These are phyloP conservation scores for Leccinum aurantiacum DNA, from an alignment of 768 basidiomycete genomes.

Conservation along the genomic window DNA sequence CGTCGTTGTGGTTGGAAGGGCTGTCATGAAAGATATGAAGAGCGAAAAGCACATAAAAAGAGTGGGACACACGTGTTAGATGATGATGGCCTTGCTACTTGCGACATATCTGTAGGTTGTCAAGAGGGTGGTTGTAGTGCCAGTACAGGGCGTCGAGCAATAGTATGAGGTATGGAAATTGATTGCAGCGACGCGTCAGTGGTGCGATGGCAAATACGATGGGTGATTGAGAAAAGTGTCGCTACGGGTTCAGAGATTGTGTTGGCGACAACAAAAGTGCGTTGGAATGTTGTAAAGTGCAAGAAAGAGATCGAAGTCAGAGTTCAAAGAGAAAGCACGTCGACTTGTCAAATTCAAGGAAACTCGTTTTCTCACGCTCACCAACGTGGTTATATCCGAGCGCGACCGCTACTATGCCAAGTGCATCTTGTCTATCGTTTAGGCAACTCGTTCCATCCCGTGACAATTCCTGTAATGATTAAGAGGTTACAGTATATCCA, in stretches of 20 bases:
- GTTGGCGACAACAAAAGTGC: slow-evolving; percentile 15
- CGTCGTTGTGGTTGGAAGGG: slow-evolving; percentile 30
- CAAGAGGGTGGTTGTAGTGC: slow-evolving; percentile 9
- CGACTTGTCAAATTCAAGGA: slow-evolving; percentile 30
- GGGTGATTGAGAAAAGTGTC: slow-evolving; percentile 14
- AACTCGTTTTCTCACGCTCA: slow-evolving; percentile 17
- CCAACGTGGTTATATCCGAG: not conserved
- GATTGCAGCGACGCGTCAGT: slow-evolving; percentile 25
- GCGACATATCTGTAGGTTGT: slow-evolving; percentile 28
- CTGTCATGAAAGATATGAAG: slow-evolving; percentile 16
- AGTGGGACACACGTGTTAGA: slow-evolving; percentile 27
- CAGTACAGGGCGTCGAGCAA: slow-evolving; percentile 16
- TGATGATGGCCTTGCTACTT: slow-evolving; percentile 34
- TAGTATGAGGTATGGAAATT: slow-evolving; percentile 16
- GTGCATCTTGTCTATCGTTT: too few relatives aligned
- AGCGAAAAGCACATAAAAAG: slow-evolving; percentile 2
- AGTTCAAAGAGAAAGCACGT: slow-evolving; percentile 27
- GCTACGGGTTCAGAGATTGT: slow-evolving; percentile 10
- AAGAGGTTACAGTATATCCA: too few relatives aligned
- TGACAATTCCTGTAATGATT: too few relatives aligned
- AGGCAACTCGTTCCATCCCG: too few relatives aligned
- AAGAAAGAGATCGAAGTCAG: slow-evolving; percentile 30
- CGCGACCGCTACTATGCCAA: too few relatives aligned
- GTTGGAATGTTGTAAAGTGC: slow-evolving; percentile 13
- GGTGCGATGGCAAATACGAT: slow-evolving; percentile 18